Evolutionary conservation across 2,329 filamentous ascomycete species (phyloP), one percentile per base, ranked within the genome.

Genomic region (Penicillium oxalicum): DNA sequence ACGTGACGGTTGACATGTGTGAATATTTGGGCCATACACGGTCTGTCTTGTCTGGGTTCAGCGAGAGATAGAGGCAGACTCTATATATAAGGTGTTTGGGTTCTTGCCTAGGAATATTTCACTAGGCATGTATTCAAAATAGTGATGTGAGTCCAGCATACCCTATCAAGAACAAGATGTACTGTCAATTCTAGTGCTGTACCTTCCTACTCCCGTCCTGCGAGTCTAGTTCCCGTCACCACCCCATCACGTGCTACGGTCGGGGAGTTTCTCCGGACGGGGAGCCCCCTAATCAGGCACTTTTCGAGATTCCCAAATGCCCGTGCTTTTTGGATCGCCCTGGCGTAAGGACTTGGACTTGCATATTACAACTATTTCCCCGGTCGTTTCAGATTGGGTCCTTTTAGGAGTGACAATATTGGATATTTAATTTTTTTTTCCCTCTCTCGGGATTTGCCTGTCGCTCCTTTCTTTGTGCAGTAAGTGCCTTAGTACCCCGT

Each of bases 261-360:
- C 53, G 49, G 50, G 47, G 50, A 53, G 52, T 58, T 53, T 60
- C 50, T 54, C 54, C 46, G 52, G 47, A 18, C 34, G 37, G 33
- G 45, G 41, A 50, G 44, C 55, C 55, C 55, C 55, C 55, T 58
- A 58, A 58, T 57, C 54, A 53, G 54, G 47, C 47, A 49, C 52
- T 47, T 44, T 44, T 43, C 44, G 34, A 44, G 18, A 18, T 18
- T 18, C 37, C 34, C 42, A 43, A 42, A 51, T 34, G 54, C 53
- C 57, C 53, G 55, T 57, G 58, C 56, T 60, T 57, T 49, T 18
- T 18, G 18, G 56, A 60, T 60, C 54, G 54, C 54, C 54, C 56
- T 58, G 52, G 55, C 51, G 54, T 55, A 50, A 57, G 52, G 45
- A 54, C 45, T 53, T 43, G 48, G 45, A 54, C 55, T 54, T 58